A percentile compares a stretch with the other conserved stretches of the same genome.
phyloP scores from a whole-genome alignment of 768 basidiomycete genomes.

The Mycena galopus region DNA sequence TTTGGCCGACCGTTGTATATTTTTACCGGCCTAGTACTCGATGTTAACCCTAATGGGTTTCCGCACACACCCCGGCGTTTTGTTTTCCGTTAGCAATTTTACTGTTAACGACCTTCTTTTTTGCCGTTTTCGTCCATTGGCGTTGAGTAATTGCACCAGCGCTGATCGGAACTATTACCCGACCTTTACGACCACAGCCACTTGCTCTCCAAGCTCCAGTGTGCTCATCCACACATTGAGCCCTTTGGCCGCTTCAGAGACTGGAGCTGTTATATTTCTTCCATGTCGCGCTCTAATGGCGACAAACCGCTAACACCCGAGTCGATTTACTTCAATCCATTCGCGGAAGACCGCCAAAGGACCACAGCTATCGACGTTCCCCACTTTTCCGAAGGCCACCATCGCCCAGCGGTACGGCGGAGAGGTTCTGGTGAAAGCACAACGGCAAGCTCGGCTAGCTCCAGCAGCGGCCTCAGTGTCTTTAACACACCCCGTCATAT shows the following conservation, averaged over 20 bases:
- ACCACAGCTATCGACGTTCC: conserved; percentile 33
- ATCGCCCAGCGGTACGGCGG: conserved; percentile 25
- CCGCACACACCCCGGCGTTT: no score
- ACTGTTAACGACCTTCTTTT: no score
- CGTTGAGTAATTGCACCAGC: conserved; percentile 9
- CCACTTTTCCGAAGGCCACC: conserved; percentile 12
- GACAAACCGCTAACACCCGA: conserved; percentile 31
- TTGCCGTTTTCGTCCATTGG: neutral
- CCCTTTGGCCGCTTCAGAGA: neutral
- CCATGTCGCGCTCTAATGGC: conserved; percentile 21
- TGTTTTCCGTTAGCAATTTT: no score
- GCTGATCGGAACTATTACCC: no score
- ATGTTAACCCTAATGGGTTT: no score
- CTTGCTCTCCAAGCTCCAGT: neutral
- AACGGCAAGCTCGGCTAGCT: conserved; percentile 30
- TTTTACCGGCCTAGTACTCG: no score
- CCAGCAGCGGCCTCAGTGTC: conserved; percentile 36
- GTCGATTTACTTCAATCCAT: conserved; percentile 37
- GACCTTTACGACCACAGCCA: neutral
- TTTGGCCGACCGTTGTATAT: no score
- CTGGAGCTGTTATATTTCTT: neutral
- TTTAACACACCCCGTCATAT: conserved; percentile 30
- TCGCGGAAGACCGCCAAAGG: conserved; percentile 31
- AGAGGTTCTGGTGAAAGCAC: conserved; percentile 22
- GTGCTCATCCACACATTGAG: neutral